Evolutionary conservation across 148 eudicot genomes (phyloP).

Genomic region (Mesembryanthemum crystallinum): DNA sequence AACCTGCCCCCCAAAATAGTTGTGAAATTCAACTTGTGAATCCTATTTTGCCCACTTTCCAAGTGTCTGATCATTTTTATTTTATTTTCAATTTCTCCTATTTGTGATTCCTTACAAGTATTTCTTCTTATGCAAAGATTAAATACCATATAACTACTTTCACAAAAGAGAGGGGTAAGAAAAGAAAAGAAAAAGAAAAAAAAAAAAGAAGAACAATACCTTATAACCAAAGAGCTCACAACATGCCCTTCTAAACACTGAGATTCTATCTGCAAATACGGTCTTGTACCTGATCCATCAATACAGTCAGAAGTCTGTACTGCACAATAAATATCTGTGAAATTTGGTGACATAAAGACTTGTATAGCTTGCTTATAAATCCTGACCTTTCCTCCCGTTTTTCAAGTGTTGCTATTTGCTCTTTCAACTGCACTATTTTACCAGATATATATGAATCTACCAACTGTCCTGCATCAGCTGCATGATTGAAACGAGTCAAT

Average conservation of each 20-base stretch:
- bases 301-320: slow-evolving; percentile 17
- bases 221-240: slow-evolving; percentile 99
- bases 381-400: slow-evolving; percentile 95
- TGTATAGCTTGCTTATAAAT: slow-evolving; percentile 1
- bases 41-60: background rate
- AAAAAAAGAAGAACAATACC: too few species aligned
- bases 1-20: background rate
- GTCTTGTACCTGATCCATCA: slow-evolving; percentile 78
- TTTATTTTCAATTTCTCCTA: background rate
- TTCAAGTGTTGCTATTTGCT: slow-evolving; percentile 97
- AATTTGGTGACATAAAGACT: background rate
- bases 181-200: too few species aligned
- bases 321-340: background rate
- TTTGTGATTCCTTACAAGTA: background rate
- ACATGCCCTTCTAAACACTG: slow-evolving; percentile 97
- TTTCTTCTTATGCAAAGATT: background rate
- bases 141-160: too few species aligned
- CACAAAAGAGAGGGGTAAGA: too few species aligned
- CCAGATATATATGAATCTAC: slow-evolving; percentile 91
- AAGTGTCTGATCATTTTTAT: too few species aligned
- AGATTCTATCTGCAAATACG: slow-evolving; percentile 95
- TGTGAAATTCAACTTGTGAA: too few species aligned
- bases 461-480: slow-evolving; percentile 81
- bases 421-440: slow-evolving; percentile 83
- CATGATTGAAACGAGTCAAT: slow-evolving; percentile 11